These are phyloP conservation scores for Austroboletus eburneus DNA, from an alignment of 768 basidiomycete species.

Conservation along the genomic window DNA sequence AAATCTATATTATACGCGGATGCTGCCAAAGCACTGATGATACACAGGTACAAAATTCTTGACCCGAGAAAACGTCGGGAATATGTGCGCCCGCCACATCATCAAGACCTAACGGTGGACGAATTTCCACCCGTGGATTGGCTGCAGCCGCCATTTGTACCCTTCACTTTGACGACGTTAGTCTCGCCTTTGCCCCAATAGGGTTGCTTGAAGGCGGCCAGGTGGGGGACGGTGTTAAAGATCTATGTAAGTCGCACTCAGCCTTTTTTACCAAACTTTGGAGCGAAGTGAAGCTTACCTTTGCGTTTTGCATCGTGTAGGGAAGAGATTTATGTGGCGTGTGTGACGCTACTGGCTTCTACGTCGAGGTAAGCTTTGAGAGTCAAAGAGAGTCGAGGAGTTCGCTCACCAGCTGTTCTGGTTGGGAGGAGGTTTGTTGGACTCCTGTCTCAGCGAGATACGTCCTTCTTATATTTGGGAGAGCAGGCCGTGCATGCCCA, in stretches of 20 bases:
- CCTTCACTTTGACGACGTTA: background rate
- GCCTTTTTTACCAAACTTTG: background rate
- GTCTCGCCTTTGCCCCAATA: conserved; percentile 1
- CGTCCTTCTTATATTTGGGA: conserved; percentile 14
- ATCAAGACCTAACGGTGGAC: background rate
- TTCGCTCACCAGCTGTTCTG: conserved; percentile 8
- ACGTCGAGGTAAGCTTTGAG: background rate
- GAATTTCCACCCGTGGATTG: background rate
- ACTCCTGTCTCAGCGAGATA: background rate
- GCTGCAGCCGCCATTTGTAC: background rate
- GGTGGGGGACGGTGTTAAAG: background rate
- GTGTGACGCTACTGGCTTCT: background rate
- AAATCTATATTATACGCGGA: too few species aligned
- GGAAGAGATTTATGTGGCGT: background rate
- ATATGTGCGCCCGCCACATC: too few species aligned
- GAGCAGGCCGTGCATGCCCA: background rate
- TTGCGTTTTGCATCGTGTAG: background rate
- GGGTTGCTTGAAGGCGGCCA: conserved; percentile 10
- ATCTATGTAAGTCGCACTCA: conserved; percentile 12
- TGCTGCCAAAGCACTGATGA: too few species aligned
- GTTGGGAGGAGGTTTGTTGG: conserved; percentile 1
- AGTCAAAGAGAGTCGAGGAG: background rate
- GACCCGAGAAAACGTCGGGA: too few species aligned
- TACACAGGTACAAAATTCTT: too few species aligned
- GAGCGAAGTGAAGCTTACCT: conserved; percentile 6